These are phyloP conservation scores for Leccinum variicolor DNA, from an alignment of 768 basidiomycete genomes.

Conservation along the genomic window DNA sequence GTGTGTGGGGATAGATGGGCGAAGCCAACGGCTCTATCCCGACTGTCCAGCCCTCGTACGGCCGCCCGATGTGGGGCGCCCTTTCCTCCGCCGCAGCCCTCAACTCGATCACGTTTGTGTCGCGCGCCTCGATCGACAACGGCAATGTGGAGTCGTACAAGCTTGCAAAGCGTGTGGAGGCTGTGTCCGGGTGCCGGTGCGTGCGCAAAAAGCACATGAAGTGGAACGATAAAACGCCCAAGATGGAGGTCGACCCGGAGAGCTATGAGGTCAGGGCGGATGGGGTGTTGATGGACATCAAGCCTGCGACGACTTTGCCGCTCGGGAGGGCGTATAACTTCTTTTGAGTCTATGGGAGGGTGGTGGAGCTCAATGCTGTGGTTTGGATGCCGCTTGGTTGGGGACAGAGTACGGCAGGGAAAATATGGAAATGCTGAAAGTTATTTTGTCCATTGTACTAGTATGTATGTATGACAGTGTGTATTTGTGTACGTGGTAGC, in stretches of 20 bases:
- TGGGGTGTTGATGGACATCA: conserved; percentile 71
- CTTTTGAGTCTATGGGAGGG: conserved; percentile 48
- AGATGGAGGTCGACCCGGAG: conserved; percentile 90
- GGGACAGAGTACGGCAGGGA: neutral
- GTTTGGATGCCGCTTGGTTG: neutral
- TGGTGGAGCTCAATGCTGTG: neutral
- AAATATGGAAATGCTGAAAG: neutral
- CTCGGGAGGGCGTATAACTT: conserved; percentile 75
- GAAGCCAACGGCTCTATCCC: conserved; percentile 97
- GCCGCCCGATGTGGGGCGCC: conserved; percentile 93
- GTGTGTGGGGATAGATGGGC: conserved; percentile 57
- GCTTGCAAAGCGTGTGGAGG: conserved; percentile 66
- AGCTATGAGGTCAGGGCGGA: conserved; percentile 83
- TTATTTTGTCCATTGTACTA: conserved; percentile 4
- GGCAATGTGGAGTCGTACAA: conserved; percentile 64
- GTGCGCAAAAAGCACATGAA: conserved; percentile 92
- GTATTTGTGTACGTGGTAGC: neutral
- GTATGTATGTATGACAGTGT: conserved; percentile 2
- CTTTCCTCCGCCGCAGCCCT: conserved; percentile 73
- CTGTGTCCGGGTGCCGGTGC: conserved; percentile 72
- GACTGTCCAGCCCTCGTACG: conserved; percentile 85
- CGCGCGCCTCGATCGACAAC: conserved; percentile 58
- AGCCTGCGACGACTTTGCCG: conserved; percentile 66
- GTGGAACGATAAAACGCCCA: conserved; percentile 79
- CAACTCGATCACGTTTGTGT: conserved; percentile 87